phyloP scores from a whole-genome alignment of 1,284 basidiomycete species.

The Gomphus bonarii region DNA sequence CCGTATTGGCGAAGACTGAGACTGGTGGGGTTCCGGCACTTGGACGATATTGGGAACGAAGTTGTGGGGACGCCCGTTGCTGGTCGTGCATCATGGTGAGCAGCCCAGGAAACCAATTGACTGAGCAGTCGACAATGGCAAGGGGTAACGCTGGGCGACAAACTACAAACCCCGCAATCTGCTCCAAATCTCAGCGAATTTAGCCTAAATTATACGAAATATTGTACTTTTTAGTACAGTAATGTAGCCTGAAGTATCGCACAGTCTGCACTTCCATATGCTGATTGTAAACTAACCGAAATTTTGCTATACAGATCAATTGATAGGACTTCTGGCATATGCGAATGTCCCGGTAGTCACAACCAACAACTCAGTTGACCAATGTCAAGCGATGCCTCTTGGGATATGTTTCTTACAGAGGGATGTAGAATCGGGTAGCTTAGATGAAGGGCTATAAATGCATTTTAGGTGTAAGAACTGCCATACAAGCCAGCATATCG shows the following conservation, averaged over 20 bases:
- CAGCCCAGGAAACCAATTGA: constrained; percentile 12
- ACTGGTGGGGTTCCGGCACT: constrained; percentile 30
- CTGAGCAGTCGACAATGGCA: constrained; percentile 33
- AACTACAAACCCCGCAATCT: constrained; percentile 4
- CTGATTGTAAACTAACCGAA: background rate
- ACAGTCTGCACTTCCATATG: background rate
- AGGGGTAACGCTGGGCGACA: constrained; percentile 24
- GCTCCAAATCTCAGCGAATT: background rate
- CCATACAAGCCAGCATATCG: constrained; percentile 6
- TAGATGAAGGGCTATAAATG: background rate
- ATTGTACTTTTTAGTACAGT: background rate
- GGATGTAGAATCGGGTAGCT: background rate
- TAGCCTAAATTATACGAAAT: background rate
- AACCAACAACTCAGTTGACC: too few species aligned
- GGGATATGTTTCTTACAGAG: too few species aligned
- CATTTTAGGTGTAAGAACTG: constrained; percentile 3
- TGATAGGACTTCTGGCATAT: background rate
- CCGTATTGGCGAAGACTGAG: constrained; percentile 15
- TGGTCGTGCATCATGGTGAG: constrained; percentile 11
- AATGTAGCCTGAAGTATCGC: background rate
- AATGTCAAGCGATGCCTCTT: too few species aligned
- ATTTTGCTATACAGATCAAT: background rate
- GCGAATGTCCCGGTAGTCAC: too few species aligned
- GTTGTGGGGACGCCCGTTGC: constrained; percentile 19
- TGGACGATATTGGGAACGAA: constrained; percentile 31